A percentile compares a stretch with the other conserved stretches of the same genome.
phyloP scores from a whole-genome alignment of 1,284 basidiomycete species.

The Leccinum pallidistipes region DNA sequence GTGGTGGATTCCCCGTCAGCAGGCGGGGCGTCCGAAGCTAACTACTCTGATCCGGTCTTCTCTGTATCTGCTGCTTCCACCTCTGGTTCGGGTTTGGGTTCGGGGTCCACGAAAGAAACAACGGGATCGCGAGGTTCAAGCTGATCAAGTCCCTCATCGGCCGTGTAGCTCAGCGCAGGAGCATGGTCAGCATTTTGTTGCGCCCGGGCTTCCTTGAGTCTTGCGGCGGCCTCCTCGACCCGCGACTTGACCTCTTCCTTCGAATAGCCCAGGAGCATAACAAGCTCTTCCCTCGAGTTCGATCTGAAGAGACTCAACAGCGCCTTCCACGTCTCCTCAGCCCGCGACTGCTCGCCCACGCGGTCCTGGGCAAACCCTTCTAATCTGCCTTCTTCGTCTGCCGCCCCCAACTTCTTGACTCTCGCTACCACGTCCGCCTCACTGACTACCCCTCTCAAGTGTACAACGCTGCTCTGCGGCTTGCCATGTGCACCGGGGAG shows the following conservation, averaged over 20 bases:
- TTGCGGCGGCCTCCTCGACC: conserved; percentile 81
- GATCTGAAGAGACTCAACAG: conserved; percentile 87
- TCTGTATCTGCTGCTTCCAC: conserved; percentile 42
- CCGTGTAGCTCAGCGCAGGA: conserved; percentile 34
- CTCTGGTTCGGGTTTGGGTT: conserved; percentile 47
- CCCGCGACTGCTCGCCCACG: conserved; percentile 39
- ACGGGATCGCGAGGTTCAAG: conserved; percentile 60
- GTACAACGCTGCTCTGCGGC: conserved; percentile 77
- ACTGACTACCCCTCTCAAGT: conserved; percentile 76
- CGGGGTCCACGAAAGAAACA: conserved; percentile 76
- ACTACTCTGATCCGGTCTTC: conserved; percentile 74
- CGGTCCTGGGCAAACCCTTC: conserved; percentile 68
- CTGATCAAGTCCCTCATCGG: conserved; percentile 43
- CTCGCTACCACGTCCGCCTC: conserved; percentile 80
- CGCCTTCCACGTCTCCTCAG: conserved; percentile 82
- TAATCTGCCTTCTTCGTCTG: conserved; percentile 63
- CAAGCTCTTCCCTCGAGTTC: conserved; percentile 87
- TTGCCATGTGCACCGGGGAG: conserved; percentile 71
- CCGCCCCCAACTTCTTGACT: conserved; percentile 70
- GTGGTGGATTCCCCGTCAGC: conserved; percentile 78
- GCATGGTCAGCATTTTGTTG: conserved; percentile 23
- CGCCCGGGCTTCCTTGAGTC: conserved; percentile 51
- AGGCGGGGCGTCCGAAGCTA: conserved; percentile 66
- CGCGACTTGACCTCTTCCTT: conserved; percentile 82
- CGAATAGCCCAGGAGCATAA: conserved; percentile 91